Evolutionary conservation across 1,139 yeast genomes (phyloP).

Genomic region (Candida buenavistaensis): DNA sequence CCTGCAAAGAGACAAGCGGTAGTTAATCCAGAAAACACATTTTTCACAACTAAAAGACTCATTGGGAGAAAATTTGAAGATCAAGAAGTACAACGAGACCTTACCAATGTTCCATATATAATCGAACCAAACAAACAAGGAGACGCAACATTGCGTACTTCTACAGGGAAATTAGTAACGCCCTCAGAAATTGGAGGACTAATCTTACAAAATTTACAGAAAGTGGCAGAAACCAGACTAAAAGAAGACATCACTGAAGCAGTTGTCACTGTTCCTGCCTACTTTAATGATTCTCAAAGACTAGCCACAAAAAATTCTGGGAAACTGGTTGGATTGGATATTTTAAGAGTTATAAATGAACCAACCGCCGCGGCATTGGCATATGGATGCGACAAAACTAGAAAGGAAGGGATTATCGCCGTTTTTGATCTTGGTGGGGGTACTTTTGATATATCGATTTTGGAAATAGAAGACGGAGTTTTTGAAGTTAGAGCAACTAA

Average conservation of each 20-base stretch:
- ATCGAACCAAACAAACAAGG: slow-evolving; percentile 56
- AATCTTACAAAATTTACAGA: slow-evolving; percentile 55
- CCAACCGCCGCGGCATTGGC: slow-evolving; percentile 86
- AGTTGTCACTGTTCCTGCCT: slow-evolving; percentile 80
- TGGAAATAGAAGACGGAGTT: slow-evolving; percentile 79
- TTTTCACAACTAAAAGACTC: slow-evolving; percentile 71
- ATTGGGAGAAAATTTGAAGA: slow-evolving; percentile 69
- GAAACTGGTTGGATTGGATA: slow-evolving; percentile 62
- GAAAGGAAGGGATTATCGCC: slow-evolving; percentile 60
- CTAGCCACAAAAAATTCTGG: slow-evolving; percentile 79
- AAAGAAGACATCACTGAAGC: slow-evolving; percentile 39
- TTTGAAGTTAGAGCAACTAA: slow-evolving; percentile 82
- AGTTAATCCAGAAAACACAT: slow-evolving; percentile 66
- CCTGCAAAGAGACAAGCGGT: slow-evolving; percentile 69
- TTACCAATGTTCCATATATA: slow-evolving; percentile 53
- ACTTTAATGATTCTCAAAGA: slow-evolving; percentile 76
- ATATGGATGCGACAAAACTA: slow-evolving; percentile 59
- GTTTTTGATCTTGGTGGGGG: slow-evolving; percentile 86
- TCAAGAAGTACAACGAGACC: slow-evolving; percentile 63
- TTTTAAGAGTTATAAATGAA: slow-evolving; percentile 70
- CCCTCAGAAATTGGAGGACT: slow-evolving; percentile 61
- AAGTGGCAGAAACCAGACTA: slow-evolving; percentile 51
- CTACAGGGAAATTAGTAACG: slow-evolving; percentile 37
- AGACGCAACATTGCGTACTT: slow-evolving; percentile 60
- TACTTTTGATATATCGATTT: slow-evolving; percentile 75